Percentiles rank a stretch among this genome's conserved stretches.
Conservation (phyloP, 192 early-diverging fungal genomes). For the Entophlyctis helioformis region DNA sequence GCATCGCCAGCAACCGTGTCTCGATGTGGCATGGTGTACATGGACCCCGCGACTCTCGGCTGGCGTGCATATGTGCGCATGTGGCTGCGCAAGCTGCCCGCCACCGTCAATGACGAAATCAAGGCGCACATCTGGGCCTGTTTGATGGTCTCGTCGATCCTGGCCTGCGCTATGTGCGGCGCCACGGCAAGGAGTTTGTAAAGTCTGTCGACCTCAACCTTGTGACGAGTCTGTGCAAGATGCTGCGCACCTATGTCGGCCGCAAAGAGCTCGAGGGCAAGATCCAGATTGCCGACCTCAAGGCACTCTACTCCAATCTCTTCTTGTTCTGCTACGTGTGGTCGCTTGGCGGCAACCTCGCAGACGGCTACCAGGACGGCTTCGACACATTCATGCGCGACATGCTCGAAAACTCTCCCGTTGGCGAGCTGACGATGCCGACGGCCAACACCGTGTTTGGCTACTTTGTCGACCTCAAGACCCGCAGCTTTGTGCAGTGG, state of each 20-base stretch:
- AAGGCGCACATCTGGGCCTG: constrained; percentile 24
- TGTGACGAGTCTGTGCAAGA: constrained; percentile 31
- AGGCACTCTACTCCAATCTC: constrained; percentile 26
- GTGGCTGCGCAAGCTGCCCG: constrained; percentile 31
- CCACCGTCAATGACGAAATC: constrained; percentile 18
- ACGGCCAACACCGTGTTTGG: constrained; percentile 36
- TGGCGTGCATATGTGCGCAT: constrained; percentile 35
- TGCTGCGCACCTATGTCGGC: constrained; percentile 34
- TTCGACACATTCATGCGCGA: constrained; percentile 47
- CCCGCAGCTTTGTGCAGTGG: constrained; percentile 32
- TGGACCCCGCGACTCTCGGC: constrained; percentile 42
- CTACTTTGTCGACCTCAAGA: constrained; percentile 39
- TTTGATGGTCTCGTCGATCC: constrained; percentile 31
- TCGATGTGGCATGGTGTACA: constrained; percentile 51
- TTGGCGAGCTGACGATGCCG: constrained; percentile 32
- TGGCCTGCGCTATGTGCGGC: constrained; percentile 36
- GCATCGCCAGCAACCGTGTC: constrained; percentile 51
- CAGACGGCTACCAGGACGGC: constrained; percentile 40
- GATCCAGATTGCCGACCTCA: constrained; percentile 22
- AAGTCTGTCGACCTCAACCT: constrained; percentile 40
- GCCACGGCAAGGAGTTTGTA: constrained; percentile 38
- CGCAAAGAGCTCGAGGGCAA: constrained; percentile 32
- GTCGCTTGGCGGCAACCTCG: constrained; percentile 44
- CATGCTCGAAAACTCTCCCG: constrained; percentile 24
- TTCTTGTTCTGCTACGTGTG: constrained; percentile 49